Base-by-base conservation (phyloP, 129 eudicot species). In the Deinandra increscens region DNA sequence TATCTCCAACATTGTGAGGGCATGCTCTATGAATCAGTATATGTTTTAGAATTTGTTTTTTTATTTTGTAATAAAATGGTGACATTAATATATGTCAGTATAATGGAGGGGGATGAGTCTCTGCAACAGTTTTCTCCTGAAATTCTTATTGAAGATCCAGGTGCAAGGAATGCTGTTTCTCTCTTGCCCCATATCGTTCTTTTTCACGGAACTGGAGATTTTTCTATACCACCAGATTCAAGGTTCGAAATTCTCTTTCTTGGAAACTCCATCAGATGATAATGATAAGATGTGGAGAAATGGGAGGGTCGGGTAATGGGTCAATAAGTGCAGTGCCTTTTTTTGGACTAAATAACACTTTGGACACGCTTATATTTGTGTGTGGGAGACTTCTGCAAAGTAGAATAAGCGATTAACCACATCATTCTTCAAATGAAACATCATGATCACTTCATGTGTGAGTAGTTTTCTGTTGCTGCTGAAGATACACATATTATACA, bases 61-160 rank as follows among this genome's bases (percentile, higher is more conserved):
- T 14, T 13, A n/a, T 46, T 13, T 43, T 20, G 50, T 48, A 17
- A 53, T 54, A 55, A 74, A 42, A 17, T 42, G 18, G 60, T 56
- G 34, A 13, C 72, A 15, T 68, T 26, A 29, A 29, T 29, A 75
- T 37, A 55, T 78, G 56, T 38, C 93, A 94, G 99, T 72, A 80
- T 94, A 74, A 94, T 94, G 99, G 97, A 94, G 60, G 99, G 99
- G 66, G 93, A 89, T 70, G 68, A 87, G 75, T 84, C 93, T 26
- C 65, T 94, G 77, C 70, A 53, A 49, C 69, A 66, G 49, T 94
- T 79, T 79, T 94, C 99, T 62, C 99, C 99, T 70, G 97, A 90
- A 75, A 65, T 81, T 64, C 64, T 85, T 19, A 58, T 94, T 61
- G 91, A 85, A 62, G 89, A 82, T 54, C 78, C 81, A 69, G 80